phyloP scores from a whole-genome alignment of 352 stramenopile genomes.

The Globisporangium irregulare region DNA sequence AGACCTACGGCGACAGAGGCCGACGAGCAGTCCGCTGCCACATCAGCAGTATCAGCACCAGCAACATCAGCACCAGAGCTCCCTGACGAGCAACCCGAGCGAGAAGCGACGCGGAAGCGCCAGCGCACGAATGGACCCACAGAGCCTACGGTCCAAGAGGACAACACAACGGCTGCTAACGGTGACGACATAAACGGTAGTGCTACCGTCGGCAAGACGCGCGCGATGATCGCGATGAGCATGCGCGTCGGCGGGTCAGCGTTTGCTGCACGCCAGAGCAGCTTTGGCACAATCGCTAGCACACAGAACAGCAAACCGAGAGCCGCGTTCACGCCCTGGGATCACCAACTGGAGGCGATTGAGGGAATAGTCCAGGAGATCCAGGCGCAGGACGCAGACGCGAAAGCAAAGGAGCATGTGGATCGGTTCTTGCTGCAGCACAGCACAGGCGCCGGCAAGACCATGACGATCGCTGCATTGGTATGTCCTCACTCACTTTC shows the following conservation, averaged over 20 bases:
- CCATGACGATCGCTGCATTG: slow-evolving; percentile 68
- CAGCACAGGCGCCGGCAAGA: slow-evolving; percentile 82
- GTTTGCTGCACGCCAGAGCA: slow-evolving; percentile 15
- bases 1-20: slow-evolving; percentile 26
- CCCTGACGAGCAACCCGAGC: slow-evolving; percentile 6
- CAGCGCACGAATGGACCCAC: slow-evolving; percentile 9
- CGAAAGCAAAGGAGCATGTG: slow-evolving; percentile 15
- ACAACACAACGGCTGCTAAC: no score
- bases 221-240: slow-evolving; percentile 35
- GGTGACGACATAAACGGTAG: not conserved
- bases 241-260: slow-evolving; percentile 52
- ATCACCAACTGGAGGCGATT: slow-evolving; percentile 60
- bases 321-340: slow-evolving; percentile 52
- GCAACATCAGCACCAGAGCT: not conserved
- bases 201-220: slow-evolving; percentile 4
- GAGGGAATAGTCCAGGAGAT: slow-evolving; percentile 50
- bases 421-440: slow-evolving; percentile 73
- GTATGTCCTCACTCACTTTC: slow-evolving; percentile 15
- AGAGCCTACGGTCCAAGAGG: not conserved
- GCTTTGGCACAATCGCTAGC: slow-evolving; percentile 7
- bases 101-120: slow-evolving; percentile 22
- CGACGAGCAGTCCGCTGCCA: not conserved
- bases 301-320: slow-evolving; percentile 1
- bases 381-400: slow-evolving; percentile 18
- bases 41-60: not conserved